A percentile compares a stretch with the other conserved stretches of the same genome.
phyloP scores from a whole-genome alignment of 1,284 basidiomycete species.

The Melampsora abietis-canadensis region DNA sequence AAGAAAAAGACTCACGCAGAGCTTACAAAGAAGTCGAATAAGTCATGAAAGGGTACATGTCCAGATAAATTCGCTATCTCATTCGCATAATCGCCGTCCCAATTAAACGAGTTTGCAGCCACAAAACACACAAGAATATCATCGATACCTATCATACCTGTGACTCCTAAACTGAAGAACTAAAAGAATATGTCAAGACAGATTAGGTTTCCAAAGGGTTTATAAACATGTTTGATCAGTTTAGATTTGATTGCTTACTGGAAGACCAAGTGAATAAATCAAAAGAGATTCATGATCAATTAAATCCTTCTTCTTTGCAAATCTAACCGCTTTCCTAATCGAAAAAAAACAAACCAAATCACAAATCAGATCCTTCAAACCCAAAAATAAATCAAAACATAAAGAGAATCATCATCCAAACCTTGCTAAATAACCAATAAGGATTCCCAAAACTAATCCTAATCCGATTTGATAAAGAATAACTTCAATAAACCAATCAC shows the following conservation, averaged over 20 bases:
- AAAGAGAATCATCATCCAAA: not conserved
- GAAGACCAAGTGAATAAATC: constrained; percentile 54
- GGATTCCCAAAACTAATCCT: constrained; percentile 52
- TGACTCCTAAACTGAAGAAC: constrained; percentile 54
- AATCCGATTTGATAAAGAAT: constrained; percentile 55
- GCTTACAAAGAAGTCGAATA: constrained; percentile 59
- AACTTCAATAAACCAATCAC: constrained; percentile 54
- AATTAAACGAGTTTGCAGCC: constrained; percentile 53
- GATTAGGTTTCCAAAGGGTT: not conserved
- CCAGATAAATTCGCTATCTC: constrained; percentile 51
- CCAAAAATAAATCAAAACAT: too few relatives aligned
- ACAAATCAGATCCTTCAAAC: not conserved
- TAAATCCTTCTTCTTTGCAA: constrained; percentile 51
- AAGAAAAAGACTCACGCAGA: constrained; percentile 46
- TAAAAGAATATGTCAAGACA: not conserved
- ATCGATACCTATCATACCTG: constrained; percentile 55
- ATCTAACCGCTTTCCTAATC: constrained; percentile 53
- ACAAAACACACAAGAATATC: constrained; percentile 56
- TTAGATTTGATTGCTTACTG: constrained; percentile 39
- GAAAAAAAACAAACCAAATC: not conserved
- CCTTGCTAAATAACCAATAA: constrained; percentile 53
- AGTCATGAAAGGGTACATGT: constrained; percentile 60
- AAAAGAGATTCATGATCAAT: constrained; percentile 54
- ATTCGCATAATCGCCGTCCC: constrained; percentile 56
- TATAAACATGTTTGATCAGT: not conserved